These are phyloP conservation scores for Xylaria polymorpha DNA, from an alignment of 2,329 filamentous ascomycete species.

Conservation along the genomic window DNA sequence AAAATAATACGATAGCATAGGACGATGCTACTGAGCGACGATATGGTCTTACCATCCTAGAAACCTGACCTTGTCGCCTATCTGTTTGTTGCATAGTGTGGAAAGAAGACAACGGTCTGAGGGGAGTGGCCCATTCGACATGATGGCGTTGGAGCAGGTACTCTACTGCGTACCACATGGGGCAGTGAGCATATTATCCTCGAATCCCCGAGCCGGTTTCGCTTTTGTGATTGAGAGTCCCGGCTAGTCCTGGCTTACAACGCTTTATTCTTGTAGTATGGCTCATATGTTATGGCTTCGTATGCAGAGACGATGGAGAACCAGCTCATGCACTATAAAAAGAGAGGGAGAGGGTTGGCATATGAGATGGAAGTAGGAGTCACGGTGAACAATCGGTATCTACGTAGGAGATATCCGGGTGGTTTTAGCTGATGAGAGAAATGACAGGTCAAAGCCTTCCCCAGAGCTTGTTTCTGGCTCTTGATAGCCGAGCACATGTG, in stretches of 20 bases:
- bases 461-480: constrained; percentile 1
- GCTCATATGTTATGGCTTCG: neutral
- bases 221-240: neutral
- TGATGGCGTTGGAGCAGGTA: constrained; percentile 44
- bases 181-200: constrained; percentile 14
- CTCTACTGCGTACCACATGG: constrained; percentile 3
- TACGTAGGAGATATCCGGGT: constrained; percentile 5
- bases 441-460: constrained; percentile 17
- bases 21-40: neutral
- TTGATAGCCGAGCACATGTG: constrained; percentile 3
- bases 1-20: neutral
- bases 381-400: constrained; percentile 18
- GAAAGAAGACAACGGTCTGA: constrained; percentile 74
- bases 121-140: constrained; percentile 71
- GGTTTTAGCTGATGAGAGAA: constrained; percentile 13
- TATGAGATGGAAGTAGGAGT: neutral
- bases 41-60: constrained; percentile 79
- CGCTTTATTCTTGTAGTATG: neutral
- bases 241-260: neutral
- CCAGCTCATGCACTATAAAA: neutral
- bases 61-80: constrained; percentile 86
- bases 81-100: constrained; percentile 62
- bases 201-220: constrained; percentile 4
- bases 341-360: neutral
- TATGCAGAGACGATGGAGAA: neutral